phyloP scores from a whole-genome alignment of 257 asterid species.

The Echium plantagineum region DNA sequence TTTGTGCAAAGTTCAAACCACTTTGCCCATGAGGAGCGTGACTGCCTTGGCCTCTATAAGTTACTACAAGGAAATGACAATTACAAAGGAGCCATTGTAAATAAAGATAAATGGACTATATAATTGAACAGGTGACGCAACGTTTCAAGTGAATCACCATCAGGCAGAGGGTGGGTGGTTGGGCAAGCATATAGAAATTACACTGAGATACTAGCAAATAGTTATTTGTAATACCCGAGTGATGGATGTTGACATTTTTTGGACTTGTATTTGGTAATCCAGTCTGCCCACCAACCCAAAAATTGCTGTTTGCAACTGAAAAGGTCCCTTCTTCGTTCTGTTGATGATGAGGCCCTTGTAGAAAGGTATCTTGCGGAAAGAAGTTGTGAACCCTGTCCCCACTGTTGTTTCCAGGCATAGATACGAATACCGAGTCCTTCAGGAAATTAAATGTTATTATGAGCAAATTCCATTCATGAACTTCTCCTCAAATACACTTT shows the following conservation, averaged over 20 bases:
- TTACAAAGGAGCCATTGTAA: neutral
- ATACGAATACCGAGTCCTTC: slow-evolving; percentile 26
- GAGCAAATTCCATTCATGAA: slow-evolving; percentile 9
- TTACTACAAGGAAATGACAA: neutral
- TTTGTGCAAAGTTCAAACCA: slow-evolving; percentile 47
- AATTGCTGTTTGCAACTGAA: slow-evolving; percentile 37
- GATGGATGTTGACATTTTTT: slow-evolving; percentile 35
- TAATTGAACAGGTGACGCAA: neutral
- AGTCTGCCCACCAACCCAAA: slow-evolving; percentile 50
- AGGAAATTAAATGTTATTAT: slow-evolving; percentile 2
- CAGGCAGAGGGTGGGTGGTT: neutral
- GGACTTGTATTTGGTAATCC: slow-evolving; percentile 28
- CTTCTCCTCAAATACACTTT: neutral
- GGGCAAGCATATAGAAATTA: neutral
- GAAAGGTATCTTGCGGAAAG: slow-evolving; percentile 57
- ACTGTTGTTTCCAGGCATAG: slow-evolving; percentile 91
- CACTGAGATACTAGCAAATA: neutral
- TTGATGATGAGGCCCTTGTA: slow-evolving; percentile 53
- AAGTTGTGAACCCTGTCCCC: slow-evolving; percentile 89
- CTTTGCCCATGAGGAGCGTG: slow-evolving; percentile 36
- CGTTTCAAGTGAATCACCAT: neutral
- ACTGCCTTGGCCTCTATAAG: slow-evolving; percentile 48
- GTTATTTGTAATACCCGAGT: slow-evolving; percentile 9
- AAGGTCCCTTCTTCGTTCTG: slow-evolving; percentile 45
- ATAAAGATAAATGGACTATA: too few species aligned